Percentiles rank a stretch among this genome's conserved stretches.
phyloP scores from a whole-genome alignment of 805 yeast genomes.

The Kodamaea laetipori region DNA sequence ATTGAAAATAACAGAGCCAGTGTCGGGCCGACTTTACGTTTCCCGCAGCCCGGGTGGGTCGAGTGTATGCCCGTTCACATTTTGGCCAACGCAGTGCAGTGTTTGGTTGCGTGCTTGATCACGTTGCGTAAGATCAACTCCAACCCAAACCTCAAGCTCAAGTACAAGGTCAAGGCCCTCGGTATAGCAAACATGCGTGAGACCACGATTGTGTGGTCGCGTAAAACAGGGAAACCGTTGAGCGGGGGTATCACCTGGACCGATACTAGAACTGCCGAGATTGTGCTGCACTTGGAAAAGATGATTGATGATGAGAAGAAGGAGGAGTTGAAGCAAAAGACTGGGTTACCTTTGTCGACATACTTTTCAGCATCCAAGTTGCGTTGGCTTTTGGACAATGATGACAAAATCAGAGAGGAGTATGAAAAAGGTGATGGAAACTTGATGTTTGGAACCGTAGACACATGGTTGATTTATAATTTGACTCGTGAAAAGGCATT shows the following conservation, averaged over 20 bases:
- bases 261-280: conserved; percentile 80
- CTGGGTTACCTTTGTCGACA: conserved; percentile 88
- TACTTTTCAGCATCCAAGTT: conserved; percentile 90
- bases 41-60: conserved; percentile 89
- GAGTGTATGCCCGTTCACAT: conserved; percentile 89
- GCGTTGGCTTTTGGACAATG: conserved; percentile 86
- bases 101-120: conserved; percentile 67
- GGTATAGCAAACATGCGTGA: conserved; percentile 97
- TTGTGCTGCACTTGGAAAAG: conserved; percentile 63
- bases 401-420: conserved; percentile 60
- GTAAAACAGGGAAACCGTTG: conserved; percentile 77
- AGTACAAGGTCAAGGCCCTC: conserved; percentile 67
- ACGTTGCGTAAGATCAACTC: conserved; percentile 58
- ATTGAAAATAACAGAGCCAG: conserved; percentile 59
- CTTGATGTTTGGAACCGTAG: conserved; percentile 91
- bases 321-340: conserved; percentile 58
- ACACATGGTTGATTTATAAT: conserved; percentile 89
- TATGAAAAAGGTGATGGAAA: conserved; percentile 71
- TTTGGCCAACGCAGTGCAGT: conserved; percentile 75
- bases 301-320: conserved; percentile 56
- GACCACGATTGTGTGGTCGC: conserved; percentile 87
- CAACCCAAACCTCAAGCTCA: conserved; percentile 49
- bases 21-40: conserved; percentile 68
- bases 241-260: conserved; percentile 95
- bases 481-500: conserved; percentile 69